Conservation (phyloP, 1,284 basidiomycete genomes). For the Cerioporus squamosus region DNA sequence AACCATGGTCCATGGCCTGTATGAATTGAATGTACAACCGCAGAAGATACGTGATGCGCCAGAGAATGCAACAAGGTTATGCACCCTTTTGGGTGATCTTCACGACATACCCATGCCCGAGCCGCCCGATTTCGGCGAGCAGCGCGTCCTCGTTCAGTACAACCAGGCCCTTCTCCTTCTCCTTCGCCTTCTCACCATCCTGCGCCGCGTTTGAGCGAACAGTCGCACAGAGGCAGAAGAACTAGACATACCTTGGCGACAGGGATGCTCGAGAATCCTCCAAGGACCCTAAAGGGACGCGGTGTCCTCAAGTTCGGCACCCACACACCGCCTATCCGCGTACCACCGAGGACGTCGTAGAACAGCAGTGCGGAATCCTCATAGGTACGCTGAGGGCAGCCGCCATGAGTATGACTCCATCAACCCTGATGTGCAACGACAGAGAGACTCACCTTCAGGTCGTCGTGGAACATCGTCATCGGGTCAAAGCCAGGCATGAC, state of each 20-base stretch:
- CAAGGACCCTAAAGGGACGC: conserved; percentile 80
- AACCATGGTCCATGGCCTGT: too few species aligned
- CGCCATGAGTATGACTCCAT: neutral
- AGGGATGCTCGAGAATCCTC: conserved; percentile 78
- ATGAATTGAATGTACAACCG: too few species aligned
- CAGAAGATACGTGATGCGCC: too few species aligned
- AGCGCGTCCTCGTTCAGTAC: conserved; percentile 73
- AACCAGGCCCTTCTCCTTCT: conserved; percentile 68
- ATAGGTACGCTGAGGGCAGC: conserved; percentile 62
- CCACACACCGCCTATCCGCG: conserved; percentile 85
- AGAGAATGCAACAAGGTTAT: too few species aligned
- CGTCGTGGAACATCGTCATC: conserved; percentile 66
- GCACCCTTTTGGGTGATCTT: neutral
- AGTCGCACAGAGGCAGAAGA: neutral
- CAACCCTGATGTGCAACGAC: neutral
- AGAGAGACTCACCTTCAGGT: conserved; percentile 64
- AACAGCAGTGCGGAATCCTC: conserved; percentile 85
- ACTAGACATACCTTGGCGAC: conserved; percentile 35
- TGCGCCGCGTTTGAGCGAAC: neutral
- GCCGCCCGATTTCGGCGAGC: conserved; percentile 77
- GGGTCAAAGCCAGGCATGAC: conserved; percentile 84
- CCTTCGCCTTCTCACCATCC: conserved; percentile 31
- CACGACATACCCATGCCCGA: conserved; percentile 36
- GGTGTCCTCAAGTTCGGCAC: conserved; percentile 68
- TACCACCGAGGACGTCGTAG: conserved; percentile 84